These are phyloP conservation scores for Xylariaceae sp. DNA, from an alignment of 2,329 filamentous ascomycete species.

Conservation along the genomic window DNA sequence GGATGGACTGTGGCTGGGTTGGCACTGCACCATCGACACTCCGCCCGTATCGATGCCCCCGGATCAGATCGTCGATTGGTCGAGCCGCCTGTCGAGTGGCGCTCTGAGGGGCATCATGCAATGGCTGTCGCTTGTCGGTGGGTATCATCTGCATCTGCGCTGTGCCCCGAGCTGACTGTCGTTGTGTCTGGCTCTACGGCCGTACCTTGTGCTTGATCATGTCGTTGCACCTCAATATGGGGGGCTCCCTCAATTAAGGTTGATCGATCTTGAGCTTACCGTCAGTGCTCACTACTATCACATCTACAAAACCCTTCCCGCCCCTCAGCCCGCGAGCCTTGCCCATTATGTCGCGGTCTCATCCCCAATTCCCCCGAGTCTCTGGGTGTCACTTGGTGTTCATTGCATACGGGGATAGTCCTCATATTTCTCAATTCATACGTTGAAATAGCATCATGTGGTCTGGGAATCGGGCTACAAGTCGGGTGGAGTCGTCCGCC, in stretches of 20 bases:
- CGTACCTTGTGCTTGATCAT: background rate
- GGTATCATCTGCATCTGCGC: background rate
- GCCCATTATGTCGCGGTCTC: slow-evolving; percentile 14
- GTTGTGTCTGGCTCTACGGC: background rate
- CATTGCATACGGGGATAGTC: background rate
- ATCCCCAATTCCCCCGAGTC: slow-evolving; percentile 2
- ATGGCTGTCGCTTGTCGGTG: background rate
- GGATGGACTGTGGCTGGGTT: too few relatives aligned
- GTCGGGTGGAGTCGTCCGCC: slow-evolving; percentile 25
- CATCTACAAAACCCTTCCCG: slow-evolving; percentile 16
- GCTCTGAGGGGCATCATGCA: background rate
- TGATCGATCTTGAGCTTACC: background rate
- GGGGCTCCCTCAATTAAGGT: slow-evolving; percentile 14
- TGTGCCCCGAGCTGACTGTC: background rate
- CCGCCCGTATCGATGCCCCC: too few relatives aligned
- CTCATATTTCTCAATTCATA: slow-evolving; percentile 4
- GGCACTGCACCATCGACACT: too few relatives aligned
- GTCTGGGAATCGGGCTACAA: background rate
- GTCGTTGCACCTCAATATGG: background rate
- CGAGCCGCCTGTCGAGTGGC: too few relatives aligned
- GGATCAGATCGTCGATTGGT: too few relatives aligned
- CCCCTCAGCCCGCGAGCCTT: slow-evolving; percentile 14
- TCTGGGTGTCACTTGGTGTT: slow-evolving; percentile 8
- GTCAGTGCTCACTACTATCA: background rate
- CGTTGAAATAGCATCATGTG: background rate